Evolutionary conservation across 2,329 filamentous ascomycete species (phyloP).

Genomic region (Aspergillus felis): DNA sequence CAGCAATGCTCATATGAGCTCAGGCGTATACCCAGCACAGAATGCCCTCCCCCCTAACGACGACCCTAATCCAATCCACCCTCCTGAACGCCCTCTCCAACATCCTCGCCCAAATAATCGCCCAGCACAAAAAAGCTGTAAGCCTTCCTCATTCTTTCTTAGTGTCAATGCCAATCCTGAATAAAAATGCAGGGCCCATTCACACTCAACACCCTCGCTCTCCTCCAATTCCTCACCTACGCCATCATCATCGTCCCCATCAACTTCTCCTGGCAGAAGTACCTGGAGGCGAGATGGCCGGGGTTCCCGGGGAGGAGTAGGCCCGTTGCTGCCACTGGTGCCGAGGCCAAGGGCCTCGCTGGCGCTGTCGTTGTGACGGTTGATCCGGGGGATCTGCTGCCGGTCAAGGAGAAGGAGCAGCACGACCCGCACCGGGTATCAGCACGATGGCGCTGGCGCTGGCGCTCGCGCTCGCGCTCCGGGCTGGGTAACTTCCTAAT

Average conservation of each 20-base stretch:
- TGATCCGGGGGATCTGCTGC: background rate
- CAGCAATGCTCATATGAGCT: too few relatives aligned
- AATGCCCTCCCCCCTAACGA: constrained; percentile 21
- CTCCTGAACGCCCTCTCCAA: constrained; percentile 37
- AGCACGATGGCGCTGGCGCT: constrained; percentile 14
- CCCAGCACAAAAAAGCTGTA: constrained; percentile 34
- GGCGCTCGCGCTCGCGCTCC: constrained; percentile 27
- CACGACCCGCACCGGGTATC: constrained; percentile 61
- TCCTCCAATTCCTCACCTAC: constrained; percentile 75
- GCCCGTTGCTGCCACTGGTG: background rate
- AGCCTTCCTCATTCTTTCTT: background rate
- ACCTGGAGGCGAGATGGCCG: constrained; percentile 71
- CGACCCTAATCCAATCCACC: constrained; percentile 36
- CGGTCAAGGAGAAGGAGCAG: constrained; percentile 49
- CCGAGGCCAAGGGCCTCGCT: background rate
- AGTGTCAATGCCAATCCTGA: background rate
- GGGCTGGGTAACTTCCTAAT: constrained; percentile 45
- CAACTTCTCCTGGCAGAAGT: constrained; percentile 83
- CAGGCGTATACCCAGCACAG: too few relatives aligned
- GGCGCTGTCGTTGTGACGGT: background rate
- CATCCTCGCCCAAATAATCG: constrained; percentile 35
- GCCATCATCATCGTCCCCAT: constrained; percentile 70
- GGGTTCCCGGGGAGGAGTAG: constrained; percentile 46
- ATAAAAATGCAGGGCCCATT: constrained; percentile 50
- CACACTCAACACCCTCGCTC: constrained; percentile 60